Evolutionary conservation across 2,329 filamentous ascomycete species (phyloP), one percentile per base, ranked within the genome.

Genomic region (Trichoderma asperellum): DNA sequence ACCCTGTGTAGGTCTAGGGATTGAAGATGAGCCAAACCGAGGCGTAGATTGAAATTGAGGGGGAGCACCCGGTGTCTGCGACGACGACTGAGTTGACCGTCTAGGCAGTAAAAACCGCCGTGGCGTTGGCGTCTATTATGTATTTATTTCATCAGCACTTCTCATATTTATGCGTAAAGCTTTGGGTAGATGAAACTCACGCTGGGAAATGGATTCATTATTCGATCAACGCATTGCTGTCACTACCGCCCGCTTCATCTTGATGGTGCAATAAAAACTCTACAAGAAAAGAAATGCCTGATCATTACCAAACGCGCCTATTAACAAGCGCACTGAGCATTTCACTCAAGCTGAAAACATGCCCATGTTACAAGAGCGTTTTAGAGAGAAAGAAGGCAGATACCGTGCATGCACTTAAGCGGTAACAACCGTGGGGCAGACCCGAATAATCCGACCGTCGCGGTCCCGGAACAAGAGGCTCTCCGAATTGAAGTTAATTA

Each of bases 31-130:
- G 60, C 77, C 77, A 71, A 81, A 82, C n/a, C 79, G 76, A 24
- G 79, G 80, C 47, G 80, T 82, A 32, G 79, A 78, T 35, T 78
- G 78, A 66, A 81, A 82, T 64, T 75, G 78, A 59, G 75, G 75
- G 7, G 73, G 68, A 27, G 71, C 75, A 29, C 76, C 72, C 14
- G 77, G 77, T 27, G 77, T 76, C 70, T 79, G 77, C 32, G 78
- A 78, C 27, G 77, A 78, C 6, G 74, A 71, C 61, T 77, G 75
- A n/a, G 77, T 73, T 16, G 75, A 74, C 35, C 79, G 71, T 68
- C 79, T 81, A 2, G 79, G 74, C 7, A 79, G 75, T 66, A 82
- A 74, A 68, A 83, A 82, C 6, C 79, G 77, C 70, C 80, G 76
- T 24, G 81, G 79, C 7, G 79, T 77, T 5, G 81, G 79, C 40